A percentile compares a stretch with the other conserved stretches of the same genome.
Evolutionary conservation across 2,329 filamentous ascomycete species (phyloP).

Genomic region (Bretziella fagacearum): DNA sequence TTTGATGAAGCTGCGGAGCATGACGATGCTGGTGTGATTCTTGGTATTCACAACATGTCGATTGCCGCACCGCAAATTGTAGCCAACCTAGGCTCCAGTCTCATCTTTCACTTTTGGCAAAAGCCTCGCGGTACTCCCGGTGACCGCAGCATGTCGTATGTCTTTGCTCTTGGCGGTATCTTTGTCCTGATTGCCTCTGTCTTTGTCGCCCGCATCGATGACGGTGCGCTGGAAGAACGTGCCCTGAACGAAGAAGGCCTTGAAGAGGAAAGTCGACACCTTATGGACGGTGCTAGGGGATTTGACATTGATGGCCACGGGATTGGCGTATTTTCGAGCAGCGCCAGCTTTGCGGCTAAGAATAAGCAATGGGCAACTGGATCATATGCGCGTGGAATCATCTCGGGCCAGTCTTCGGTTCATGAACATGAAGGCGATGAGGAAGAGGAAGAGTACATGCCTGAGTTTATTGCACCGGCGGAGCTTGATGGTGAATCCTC

Average conservation of each 20-base stretch:
- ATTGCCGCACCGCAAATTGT: constrained; percentile 84
- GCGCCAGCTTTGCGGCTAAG: neutral
- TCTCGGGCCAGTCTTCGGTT: neutral
- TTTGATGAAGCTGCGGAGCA: constrained; percentile 40
- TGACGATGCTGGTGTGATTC: constrained; percentile 73
- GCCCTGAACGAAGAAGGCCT: neutral
- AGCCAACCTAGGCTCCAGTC: constrained; percentile 66
- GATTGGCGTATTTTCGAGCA: neutral
- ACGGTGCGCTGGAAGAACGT: constrained; percentile 11
- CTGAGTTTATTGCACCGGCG: neutral
- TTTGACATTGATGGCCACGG: neutral
- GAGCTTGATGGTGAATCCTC: neutral
- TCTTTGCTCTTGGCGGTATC: constrained; percentile 66
- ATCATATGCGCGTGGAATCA: neutral
- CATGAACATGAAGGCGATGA: constrained; percentile 4
- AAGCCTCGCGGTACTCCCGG: constrained; percentile 72
- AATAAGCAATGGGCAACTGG: neutral
- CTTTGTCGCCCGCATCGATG: constrained; percentile 46
- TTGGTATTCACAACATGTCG: constrained; percentile 91
- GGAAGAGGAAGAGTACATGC: neutral
- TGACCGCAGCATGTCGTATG: constrained; percentile 74
- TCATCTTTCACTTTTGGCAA: constrained; percentile 72
- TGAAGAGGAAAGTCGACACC: neutral
- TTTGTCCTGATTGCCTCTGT: constrained; percentile 63
- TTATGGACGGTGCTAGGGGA: neutral